Percentiles rank a stretch among this genome's conserved stretches.
Conservation (phyloP, 352 stramenopile genomes). For the Phytophthora sp. region DNA sequence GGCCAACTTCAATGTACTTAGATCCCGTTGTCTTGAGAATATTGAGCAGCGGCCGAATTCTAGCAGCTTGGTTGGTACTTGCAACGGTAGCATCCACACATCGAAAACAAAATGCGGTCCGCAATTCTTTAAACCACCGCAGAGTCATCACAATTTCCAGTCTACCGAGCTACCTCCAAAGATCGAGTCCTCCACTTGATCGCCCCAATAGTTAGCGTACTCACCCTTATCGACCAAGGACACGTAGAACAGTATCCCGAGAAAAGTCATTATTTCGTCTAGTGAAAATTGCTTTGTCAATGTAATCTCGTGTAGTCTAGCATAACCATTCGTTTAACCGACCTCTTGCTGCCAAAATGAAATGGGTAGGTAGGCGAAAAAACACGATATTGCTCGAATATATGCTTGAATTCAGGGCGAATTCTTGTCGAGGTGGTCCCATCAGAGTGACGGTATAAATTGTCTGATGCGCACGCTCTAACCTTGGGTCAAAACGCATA, state of each 20-base stretch:
- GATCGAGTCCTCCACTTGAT: constrained; percentile 25
- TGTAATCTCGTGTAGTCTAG: too few relatives aligned
- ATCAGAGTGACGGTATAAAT: too few relatives aligned
- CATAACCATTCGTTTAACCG: too few relatives aligned
- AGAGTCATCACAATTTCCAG: constrained; percentile 29
- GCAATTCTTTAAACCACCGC: constrained; percentile 8
- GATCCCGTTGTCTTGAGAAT: not conserved
- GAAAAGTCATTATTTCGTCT: constrained; percentile 13
- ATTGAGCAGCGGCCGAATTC: not conserved
- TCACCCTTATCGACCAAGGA: constrained; percentile 28
- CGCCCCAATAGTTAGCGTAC: constrained; percentile 36
- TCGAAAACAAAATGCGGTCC: constrained; percentile 22
- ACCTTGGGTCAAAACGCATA: too few relatives aligned
- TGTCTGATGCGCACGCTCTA: too few relatives aligned
- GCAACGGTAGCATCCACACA: not conserved
- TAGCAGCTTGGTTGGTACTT: not conserved
- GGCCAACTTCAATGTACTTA: not conserved
- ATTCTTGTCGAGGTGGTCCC: too few relatives aligned
- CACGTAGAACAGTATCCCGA: constrained; percentile 6
- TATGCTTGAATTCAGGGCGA: too few relatives aligned
- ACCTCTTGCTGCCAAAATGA: too few relatives aligned
- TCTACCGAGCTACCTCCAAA: not conserved
- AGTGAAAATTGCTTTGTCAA: too few relatives aligned
- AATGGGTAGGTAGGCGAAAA: too few relatives aligned
- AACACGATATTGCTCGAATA: too few relatives aligned